These are phyloP conservation scores for Artomyces pyxidatus DNA, from an alignment of 768 basidiomycete genomes.

Conservation along the genomic window DNA sequence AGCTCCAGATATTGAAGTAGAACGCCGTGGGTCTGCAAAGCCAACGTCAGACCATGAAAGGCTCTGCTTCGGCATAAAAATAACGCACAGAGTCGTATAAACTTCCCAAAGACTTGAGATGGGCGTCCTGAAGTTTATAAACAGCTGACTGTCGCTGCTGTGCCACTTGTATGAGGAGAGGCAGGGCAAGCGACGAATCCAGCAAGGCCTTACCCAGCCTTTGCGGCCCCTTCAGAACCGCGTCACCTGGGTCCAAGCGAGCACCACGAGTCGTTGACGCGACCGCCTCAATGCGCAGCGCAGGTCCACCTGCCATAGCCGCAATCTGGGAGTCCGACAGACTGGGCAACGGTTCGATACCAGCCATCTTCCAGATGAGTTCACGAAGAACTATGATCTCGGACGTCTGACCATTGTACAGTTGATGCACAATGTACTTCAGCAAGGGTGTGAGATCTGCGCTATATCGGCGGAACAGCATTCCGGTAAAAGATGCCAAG, in stretches of 20 bases:
- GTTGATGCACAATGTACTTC: slow-evolving; percentile 86
- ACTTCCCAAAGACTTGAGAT: slow-evolving; percentile 79
- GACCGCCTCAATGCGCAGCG: slow-evolving; percentile 80
- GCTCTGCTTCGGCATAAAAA: slow-evolving; percentile 11
- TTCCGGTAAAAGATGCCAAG: slow-evolving; percentile 87
- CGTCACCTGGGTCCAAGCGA: slow-evolving; percentile 58
- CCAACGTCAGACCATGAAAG: slow-evolving; percentile 11
- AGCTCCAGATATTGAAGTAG: slow-evolving; percentile 89
- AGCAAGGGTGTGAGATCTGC: slow-evolving; percentile 79
- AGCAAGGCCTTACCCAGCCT: slow-evolving; percentile 58
- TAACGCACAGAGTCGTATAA: slow-evolving; percentile 80
- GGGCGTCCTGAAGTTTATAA: slow-evolving; percentile 61
- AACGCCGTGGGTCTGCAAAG: slow-evolving; percentile 75
- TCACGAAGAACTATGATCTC: slow-evolving; percentile 91
- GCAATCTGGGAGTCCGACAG: slow-evolving; percentile 81
- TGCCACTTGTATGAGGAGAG: slow-evolving; percentile 86
- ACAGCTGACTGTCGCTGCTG: slow-evolving; percentile 86
- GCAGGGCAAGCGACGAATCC: slow-evolving; percentile 71
- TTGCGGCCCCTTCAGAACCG: slow-evolving; percentile 54
- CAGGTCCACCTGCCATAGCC: slow-evolving; percentile 88
- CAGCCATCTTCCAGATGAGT: slow-evolving; percentile 92
- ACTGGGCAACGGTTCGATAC: slow-evolving; percentile 84
- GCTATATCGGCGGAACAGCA: slow-evolving; percentile 81
- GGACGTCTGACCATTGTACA: slow-evolving; percentile 73
- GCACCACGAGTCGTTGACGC: slow-evolving; percentile 75